phyloP scores from a whole-genome alignment of 441 rosid genomes.

The Pelargonium australe region DNA sequence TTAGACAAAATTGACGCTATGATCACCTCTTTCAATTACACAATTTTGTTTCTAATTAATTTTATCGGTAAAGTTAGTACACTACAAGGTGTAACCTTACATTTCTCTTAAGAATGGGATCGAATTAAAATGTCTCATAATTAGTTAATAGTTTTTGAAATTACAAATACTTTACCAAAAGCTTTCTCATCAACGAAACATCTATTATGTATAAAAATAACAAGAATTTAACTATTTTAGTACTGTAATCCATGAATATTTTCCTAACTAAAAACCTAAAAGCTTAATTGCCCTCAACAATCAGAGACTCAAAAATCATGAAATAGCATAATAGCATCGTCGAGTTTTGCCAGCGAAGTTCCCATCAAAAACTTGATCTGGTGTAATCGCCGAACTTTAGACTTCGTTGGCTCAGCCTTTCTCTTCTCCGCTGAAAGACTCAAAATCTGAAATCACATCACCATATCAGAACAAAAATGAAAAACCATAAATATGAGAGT shows the following conservation, averaged over 20 bases:
- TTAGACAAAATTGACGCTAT: too few species aligned
- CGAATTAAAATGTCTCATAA: too few species aligned
- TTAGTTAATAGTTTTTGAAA: too few species aligned
- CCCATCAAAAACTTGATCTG: constrained; percentile 38
- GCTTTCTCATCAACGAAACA: too few species aligned
- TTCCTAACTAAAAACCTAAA: background rate
- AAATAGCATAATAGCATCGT: constrained; percentile 73
- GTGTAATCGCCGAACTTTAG: constrained; percentile 29
- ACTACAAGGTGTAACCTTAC: too few species aligned
- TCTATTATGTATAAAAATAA: too few species aligned
- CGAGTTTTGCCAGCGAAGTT: constrained; percentile 56
- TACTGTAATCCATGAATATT: background rate
- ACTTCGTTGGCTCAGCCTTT: constrained; percentile 30
- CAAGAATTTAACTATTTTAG: too few species aligned
- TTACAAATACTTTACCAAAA: too few species aligned
- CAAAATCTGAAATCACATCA: constrained; percentile 35
- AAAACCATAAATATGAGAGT: background rate
- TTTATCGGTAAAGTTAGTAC: too few species aligned
- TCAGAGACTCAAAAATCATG: constrained; percentile 65
- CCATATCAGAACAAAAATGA: background rate
- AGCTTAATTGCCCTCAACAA: background rate
- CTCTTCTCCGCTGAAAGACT: constrained; percentile 32
- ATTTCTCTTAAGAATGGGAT: too few species aligned
- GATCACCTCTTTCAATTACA: too few species aligned
- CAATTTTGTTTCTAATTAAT: too few species aligned